Conservation (phyloP, 169 alveolate genomes). For the Theileria orientalis region DNA sequence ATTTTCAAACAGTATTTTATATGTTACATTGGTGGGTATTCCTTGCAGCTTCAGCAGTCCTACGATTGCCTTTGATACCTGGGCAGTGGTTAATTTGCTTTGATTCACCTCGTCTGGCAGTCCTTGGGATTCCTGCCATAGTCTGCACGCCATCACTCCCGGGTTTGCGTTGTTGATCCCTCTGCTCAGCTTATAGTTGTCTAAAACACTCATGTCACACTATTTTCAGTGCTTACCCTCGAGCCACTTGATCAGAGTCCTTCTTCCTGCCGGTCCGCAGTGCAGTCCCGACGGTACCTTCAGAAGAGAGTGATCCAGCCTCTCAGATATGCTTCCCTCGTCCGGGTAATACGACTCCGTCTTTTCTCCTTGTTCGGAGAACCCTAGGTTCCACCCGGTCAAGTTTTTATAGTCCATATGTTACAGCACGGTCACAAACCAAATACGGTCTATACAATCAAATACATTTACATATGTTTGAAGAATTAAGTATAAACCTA, state of each 20-base stretch:
- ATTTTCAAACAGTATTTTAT: slow-evolving; percentile 67
- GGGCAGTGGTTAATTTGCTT: not conserved
- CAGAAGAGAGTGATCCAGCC: slow-evolving; percentile 18
- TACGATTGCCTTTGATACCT: slow-evolving; percentile 70
- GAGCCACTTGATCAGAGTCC: slow-evolving; percentile 76
- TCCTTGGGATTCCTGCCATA: slow-evolving; percentile 79
- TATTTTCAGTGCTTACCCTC: slow-evolving; percentile 57
- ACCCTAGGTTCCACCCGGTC: slow-evolving; percentile 65
- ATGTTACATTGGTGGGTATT: slow-evolving; percentile 72
- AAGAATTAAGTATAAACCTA: not conserved
- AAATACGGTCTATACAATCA: not conserved
- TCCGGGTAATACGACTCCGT: slow-evolving; percentile 16
- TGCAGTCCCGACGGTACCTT: slow-evolving; percentile 67
- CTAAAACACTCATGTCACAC: slow-evolving; percentile 20
- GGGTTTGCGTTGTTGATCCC: slow-evolving; percentile 71
- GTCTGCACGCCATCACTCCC: slow-evolving; percentile 73
- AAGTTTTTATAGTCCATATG: slow-evolving; percentile 41
- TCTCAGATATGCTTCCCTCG: not conserved
- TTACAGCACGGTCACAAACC: not conserved
- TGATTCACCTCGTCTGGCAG: slow-evolving; percentile 66
- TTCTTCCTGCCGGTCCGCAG: slow-evolving; percentile 81
- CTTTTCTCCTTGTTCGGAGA: slow-evolving; percentile 18
- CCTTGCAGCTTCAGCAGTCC: slow-evolving; percentile 71
- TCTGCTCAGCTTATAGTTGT: slow-evolving; percentile 70
- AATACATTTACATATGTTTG: not conserved